Evolutionary conservation across 495 filamentous ascomycete genomes (phyloP).

Genomic region (Neurospora cerealis): DNA sequence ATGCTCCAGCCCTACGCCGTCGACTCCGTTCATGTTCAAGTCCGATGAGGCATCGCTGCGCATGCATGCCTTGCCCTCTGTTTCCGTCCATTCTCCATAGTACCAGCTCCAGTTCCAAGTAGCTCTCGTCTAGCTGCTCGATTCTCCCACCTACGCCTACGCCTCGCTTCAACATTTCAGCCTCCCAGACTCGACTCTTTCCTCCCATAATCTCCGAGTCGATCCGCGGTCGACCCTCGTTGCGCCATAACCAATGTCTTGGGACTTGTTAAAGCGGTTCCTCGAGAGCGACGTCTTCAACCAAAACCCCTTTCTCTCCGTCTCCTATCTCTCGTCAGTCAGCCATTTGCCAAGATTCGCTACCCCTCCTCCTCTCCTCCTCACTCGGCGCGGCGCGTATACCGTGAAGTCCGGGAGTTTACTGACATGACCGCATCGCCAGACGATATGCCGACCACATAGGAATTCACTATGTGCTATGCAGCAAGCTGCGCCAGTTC

Average conservation of each 20-base stretch:
- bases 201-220: background rate
- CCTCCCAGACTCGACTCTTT: background rate
- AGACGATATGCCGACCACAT: conserved; percentile 76
- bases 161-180: background rate
- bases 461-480: conserved; percentile 70
- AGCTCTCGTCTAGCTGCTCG: background rate
- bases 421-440: conserved; percentile 9
- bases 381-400: conserved; percentile 1
- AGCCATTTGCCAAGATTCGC: background rate
- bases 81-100: background rate
- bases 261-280: conserved; percentile 63
- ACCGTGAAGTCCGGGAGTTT: background rate
- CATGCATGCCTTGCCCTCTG: conserved; percentile 2
- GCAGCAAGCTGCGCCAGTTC: conserved; percentile 70
- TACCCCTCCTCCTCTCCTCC: background rate
- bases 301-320: conserved; percentile 67
- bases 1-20: conserved; percentile 12
- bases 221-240: background rate
- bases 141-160: background rate
- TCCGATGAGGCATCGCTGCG: conserved; percentile 5
- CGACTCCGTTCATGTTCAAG: conserved; percentile 8
- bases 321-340: conserved; percentile 68
- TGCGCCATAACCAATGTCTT: conserved; percentile 33
- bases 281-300: conserved; percentile 78
- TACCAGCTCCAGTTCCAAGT: background rate